phyloP scores from a whole-genome alignment of 257 asterid genomes.

The Solanum dulcamara region DNA sequence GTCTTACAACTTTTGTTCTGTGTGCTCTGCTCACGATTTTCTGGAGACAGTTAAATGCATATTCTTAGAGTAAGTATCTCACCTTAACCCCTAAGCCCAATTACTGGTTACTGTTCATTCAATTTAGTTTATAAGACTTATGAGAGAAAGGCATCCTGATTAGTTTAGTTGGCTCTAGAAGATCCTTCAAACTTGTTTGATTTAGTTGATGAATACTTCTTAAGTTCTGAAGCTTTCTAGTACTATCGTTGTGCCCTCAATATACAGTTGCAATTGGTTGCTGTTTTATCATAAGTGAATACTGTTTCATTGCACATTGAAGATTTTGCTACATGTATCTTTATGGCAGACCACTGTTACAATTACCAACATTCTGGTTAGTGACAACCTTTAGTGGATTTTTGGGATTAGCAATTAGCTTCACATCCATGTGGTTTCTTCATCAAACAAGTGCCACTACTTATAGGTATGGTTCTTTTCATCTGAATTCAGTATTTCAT shows the following conservation, averaged over 20 bases:
- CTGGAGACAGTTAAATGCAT: background rate
- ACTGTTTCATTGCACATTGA: background rate
- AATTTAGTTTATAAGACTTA: background rate
- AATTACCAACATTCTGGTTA: conserved; percentile 67
- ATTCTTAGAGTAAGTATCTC: background rate
- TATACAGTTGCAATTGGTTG: background rate
- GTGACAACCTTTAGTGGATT: conserved; percentile 79
- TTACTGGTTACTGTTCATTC: background rate
- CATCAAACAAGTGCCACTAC: conserved; percentile 97
- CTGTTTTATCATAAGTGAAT: background rate
- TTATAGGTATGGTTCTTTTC: conserved; percentile 44
- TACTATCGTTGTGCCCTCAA: background rate
- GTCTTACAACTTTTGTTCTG: background rate
- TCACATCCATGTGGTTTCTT: conserved; percentile 97
- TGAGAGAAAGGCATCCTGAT: background rate
- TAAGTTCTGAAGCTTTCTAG: background rate
- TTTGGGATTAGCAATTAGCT: conserved; percentile 85
- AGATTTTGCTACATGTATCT: background rate
- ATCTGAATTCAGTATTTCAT: background rate
- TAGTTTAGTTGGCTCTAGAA: background rate
- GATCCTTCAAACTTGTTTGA: background rate
- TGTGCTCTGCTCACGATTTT: background rate
- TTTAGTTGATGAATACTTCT: background rate
- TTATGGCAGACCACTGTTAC: conserved; percentile 60
- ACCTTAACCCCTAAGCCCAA: background rate